Conservation (phyloP, 257 asterid species). For the Echites panduratus region DNA sequence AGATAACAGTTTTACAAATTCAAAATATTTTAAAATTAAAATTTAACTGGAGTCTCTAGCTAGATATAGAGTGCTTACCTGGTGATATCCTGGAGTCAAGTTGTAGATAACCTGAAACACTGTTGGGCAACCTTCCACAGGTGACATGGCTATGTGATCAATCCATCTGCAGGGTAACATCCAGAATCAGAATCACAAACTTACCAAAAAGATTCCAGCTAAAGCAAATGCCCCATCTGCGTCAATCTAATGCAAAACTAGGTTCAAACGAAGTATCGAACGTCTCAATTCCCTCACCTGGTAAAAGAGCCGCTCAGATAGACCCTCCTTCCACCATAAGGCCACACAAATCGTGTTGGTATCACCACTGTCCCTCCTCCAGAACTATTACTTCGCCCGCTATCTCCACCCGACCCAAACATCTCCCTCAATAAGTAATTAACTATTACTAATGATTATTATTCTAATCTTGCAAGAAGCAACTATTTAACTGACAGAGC, state of each 20-base stretch:
- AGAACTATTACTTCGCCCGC: slow-evolving; percentile 29
- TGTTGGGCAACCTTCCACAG: slow-evolving; percentile 69
- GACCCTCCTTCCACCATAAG: slow-evolving; percentile 66
- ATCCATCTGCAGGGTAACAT: slow-evolving; percentile 43
- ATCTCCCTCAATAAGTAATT: slow-evolving; percentile 28
- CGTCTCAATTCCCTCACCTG: slow-evolving; percentile 36
- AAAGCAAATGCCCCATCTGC: background rate
- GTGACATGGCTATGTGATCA: slow-evolving; percentile 58
- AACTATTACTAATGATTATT: slow-evolving; percentile 7
- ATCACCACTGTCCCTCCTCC: slow-evolving; percentile 35
- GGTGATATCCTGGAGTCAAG: slow-evolving; percentile 62
- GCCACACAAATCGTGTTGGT: slow-evolving; percentile 69
- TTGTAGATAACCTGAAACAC: slow-evolving; percentile 57
- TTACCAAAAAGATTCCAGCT: background rate
- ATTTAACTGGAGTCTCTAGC: background rate
- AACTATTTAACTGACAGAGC: slow-evolving; percentile 6
- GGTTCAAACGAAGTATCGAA: slow-evolving; percentile 17
- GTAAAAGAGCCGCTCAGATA: slow-evolving; percentile 61
- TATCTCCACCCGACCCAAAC: slow-evolving; percentile 37
- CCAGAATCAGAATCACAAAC: background rate
- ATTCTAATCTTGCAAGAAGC: slow-evolving; percentile 12
- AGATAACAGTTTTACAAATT: background rate
- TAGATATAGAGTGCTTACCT: slow-evolving; percentile 30
- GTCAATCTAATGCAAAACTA: background rate
- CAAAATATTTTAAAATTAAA: background rate